These are phyloP conservation scores for Podospora comata DNA, from an alignment of 495 filamentous ascomycete species.

Conservation along the genomic window DNA sequence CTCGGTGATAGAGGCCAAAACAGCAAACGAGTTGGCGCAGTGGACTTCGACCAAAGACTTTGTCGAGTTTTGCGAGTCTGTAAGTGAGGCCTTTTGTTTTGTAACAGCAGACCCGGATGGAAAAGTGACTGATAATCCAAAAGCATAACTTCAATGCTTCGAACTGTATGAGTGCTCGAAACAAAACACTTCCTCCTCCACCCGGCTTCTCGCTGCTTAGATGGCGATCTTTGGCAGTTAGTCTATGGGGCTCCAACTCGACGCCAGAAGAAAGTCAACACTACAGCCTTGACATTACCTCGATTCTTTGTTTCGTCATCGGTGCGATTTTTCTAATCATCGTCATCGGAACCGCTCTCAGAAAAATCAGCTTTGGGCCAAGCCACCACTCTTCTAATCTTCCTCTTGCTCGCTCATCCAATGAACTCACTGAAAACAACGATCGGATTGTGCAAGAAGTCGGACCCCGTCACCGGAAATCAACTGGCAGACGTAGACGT, in stretches of 20 bases:
- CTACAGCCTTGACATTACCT: neutral
- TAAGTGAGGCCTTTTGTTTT: slow-evolving; percentile 3
- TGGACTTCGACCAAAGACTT: slow-evolving; percentile 19
- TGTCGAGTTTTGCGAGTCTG: slow-evolving; percentile 16
- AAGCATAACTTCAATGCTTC: slow-evolving; percentile 10
- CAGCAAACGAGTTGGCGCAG: slow-evolving; percentile 9
- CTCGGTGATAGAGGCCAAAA: slow-evolving; percentile 13
- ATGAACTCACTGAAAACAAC: neutral
- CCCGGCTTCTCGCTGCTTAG: slow-evolving; percentile 9
- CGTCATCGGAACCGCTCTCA: neutral
- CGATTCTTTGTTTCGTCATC: neutral
- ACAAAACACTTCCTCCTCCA: slow-evolving; percentile 10
- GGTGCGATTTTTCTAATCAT: neutral
- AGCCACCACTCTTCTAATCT: neutral
- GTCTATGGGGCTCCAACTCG: neutral
- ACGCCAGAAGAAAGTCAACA: neutral
- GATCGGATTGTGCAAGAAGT: neutral
- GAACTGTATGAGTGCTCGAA: slow-evolving; percentile 4
- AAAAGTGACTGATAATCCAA: neutral
- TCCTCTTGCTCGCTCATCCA: neutral
- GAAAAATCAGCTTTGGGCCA: neutral
- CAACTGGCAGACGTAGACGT: neutral
- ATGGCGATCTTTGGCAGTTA: neutral
- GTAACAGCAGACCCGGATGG: neutral
- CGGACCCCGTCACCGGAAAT: neutral